Conservation (phyloP, 768 basidiomycete genomes). For the Tulasnella sp. region DNA sequence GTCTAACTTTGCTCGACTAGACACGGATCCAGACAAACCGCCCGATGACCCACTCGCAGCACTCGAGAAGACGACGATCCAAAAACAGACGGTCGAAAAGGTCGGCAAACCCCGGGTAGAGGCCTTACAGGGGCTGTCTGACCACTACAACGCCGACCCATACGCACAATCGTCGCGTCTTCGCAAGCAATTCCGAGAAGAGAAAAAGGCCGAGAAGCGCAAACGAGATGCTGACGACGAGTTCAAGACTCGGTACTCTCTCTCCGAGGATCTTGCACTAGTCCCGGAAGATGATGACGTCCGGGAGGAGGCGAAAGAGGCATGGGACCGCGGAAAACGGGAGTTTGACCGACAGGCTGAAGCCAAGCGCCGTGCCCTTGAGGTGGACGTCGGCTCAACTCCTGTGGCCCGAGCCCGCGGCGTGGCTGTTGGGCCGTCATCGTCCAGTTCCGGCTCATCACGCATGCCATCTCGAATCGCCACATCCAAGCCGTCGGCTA, state of each 20-base stretch:
- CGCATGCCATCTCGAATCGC: constrained; percentile 1
- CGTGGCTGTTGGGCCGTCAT: neutral
- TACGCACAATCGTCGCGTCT: constrained; percentile 63
- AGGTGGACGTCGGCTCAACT: constrained; percentile 15
- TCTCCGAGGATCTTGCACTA: constrained; percentile 56
- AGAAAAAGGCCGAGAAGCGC: constrained; percentile 66
- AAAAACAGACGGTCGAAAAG: constrained; percentile 56
- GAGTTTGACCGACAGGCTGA: constrained; percentile 34
- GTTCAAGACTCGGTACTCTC: constrained; percentile 61
- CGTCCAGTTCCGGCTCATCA: neutral
- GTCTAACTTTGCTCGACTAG: constrained; percentile 19
- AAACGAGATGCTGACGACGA: constrained; percentile 57
- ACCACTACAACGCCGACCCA: constrained; percentile 74
- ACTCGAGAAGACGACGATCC: constrained; percentile 77
- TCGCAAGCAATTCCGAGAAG: constrained; percentile 71
- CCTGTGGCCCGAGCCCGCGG: constrained; percentile 4
- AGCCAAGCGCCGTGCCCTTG: constrained; percentile 15
- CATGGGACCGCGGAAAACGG: constrained; percentile 45
- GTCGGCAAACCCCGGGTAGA: constrained; percentile 73
- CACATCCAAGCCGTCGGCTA: neutral
- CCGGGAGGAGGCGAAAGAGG: constrained; percentile 46
- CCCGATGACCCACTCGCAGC: constrained; percentile 76
- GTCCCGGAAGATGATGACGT: constrained; percentile 48
- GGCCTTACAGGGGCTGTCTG: constrained; percentile 61
- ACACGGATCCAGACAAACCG: constrained; percentile 18